Conservation (phyloP, 2,329 filamentous ascomycete species). For the Ramularia collo-cygni region DNA sequence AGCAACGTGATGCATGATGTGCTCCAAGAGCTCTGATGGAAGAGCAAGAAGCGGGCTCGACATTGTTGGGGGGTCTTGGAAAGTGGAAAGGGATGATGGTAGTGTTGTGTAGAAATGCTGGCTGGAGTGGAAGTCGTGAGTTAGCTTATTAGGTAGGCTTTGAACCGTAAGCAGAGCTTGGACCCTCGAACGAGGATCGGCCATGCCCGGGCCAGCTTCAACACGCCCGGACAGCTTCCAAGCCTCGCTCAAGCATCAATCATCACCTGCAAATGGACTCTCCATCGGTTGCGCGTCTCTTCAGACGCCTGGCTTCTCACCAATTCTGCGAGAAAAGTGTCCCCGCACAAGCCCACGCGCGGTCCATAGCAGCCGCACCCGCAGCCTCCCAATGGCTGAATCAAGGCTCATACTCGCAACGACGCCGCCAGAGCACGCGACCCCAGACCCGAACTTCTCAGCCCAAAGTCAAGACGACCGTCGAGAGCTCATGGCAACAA, state of each 20-base stretch:
- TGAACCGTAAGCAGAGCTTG: neutral
- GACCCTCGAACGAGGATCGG: neutral
- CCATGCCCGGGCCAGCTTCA: too few species aligned
- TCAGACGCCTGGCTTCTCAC: slow-evolving; percentile 78
- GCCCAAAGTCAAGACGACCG: slow-evolving; percentile 33
- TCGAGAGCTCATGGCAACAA: slow-evolving; percentile 79
- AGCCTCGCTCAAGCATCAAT: too few species aligned
- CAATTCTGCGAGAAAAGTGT: slow-evolving; percentile 34
- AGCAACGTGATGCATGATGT: too few species aligned
- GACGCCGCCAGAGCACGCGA: slow-evolving; percentile 12
- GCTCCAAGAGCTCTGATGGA: too few species aligned
- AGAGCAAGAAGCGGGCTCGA: too few species aligned
- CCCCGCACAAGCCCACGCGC: slow-evolving; percentile 20
- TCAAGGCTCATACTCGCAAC: slow-evolving; percentile 7
- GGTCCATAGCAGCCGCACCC: slow-evolving; percentile 19
- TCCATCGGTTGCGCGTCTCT: slow-evolving; percentile 67
- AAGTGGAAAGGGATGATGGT: too few species aligned
- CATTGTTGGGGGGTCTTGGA: too few species aligned
- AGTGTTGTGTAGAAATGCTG: too few species aligned
- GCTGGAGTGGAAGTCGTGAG: neutral
- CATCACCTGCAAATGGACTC: slow-evolving; percentile 92
- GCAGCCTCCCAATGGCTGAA: too few species aligned
- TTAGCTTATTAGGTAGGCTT: too few species aligned
- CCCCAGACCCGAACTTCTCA: neutral
- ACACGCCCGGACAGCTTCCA: too few species aligned